Percentiles rank a stretch among this genome's conserved stretches.
phyloP scores from a whole-genome alignment of 495 filamentous ascomycete species.

The Talaromyces trachyspermus region DNA sequence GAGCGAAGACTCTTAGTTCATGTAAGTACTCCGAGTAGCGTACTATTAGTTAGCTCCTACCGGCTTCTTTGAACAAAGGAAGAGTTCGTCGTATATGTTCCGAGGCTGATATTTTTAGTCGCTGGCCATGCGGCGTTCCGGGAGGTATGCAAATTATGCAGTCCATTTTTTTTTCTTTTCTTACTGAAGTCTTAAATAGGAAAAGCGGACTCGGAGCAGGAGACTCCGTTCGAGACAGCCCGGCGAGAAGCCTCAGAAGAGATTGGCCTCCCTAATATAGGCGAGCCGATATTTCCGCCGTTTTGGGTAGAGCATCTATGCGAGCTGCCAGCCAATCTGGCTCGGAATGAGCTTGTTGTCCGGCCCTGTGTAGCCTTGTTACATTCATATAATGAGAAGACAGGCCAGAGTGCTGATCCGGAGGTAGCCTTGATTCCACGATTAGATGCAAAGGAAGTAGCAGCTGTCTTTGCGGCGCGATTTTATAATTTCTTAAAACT shows the following conservation, averaged over 20 bases:
- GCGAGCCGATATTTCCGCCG: constrained; percentile 53
- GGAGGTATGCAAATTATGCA: constrained; percentile 72
- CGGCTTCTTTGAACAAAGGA: no score
- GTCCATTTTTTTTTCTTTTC: no score
- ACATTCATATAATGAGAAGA: constrained; percentile 45
- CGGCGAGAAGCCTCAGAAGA: constrained; percentile 85
- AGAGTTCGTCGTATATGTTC: no score
- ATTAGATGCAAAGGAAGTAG: constrained; percentile 79
- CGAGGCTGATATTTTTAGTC: constrained; percentile 18
- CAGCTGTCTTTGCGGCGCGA: constrained; percentile 81
- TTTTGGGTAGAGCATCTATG: constrained; percentile 80
- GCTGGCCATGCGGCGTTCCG: constrained; percentile 78
- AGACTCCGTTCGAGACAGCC: constrained; percentile 64
- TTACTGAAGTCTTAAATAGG: constrained; percentile 19
- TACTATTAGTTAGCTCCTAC: no score
- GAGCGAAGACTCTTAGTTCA: constrained; percentile 63
- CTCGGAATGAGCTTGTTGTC: constrained; percentile 73
- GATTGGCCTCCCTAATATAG: constrained; percentile 71
- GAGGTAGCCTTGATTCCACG: constrained; percentile 69
- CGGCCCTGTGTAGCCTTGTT: constrained; percentile 81
- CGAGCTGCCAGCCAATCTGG: constrained; percentile 71
- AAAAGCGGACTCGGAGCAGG: constrained; percentile 41
- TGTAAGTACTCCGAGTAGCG: constrained; percentile 25
- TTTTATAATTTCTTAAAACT: constrained; percentile 68
- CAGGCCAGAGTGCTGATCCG: constrained; percentile 37